Percentiles rank a stretch among this genome's conserved stretches.
These are phyloP conservation scores for Carpinus fangiana DNA, from an alignment of 306 rosid genomes.

Conservation along the genomic window DNA sequence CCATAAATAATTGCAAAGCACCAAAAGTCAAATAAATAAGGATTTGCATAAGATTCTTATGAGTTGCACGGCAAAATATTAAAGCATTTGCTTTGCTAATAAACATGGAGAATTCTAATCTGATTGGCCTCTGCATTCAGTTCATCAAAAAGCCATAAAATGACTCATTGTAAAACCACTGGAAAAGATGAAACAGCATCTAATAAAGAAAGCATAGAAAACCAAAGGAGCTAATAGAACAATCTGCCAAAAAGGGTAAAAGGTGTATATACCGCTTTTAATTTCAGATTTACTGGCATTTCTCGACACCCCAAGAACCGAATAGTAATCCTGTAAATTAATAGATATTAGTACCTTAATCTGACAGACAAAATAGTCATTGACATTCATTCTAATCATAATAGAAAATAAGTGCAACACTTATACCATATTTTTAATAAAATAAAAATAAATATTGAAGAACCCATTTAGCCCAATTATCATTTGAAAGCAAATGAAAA, in stretches of 20 bases:
- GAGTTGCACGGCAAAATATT: neutral
- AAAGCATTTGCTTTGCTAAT: neutral
- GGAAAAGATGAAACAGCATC: neutral
- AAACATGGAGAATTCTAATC: neutral
- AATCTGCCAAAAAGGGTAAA: conserved; percentile 7
- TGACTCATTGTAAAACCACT: neutral
- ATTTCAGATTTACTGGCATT: conserved; percentile 90
- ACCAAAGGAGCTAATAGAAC: neutral
- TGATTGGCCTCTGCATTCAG: neutral
- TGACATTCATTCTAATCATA: neutral
- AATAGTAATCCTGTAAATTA: conserved; percentile 77
- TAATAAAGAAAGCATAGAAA: neutral
- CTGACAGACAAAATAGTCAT: conserved; percentile 10
- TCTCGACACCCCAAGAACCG: conserved; percentile 89
- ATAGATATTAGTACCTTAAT: conserved; percentile 24
- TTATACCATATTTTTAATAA: neutral
- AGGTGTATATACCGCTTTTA: conserved; percentile 68
- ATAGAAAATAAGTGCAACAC: neutral
- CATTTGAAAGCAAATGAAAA: conserved; percentile 21
- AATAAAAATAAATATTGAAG: neutral
- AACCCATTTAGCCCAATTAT: neutral
- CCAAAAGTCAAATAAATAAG: neutral
- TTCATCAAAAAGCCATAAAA: neutral
- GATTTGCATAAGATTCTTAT: neutral
- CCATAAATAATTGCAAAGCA: neutral